phyloP scores from a whole-genome alignment of 2,329 filamentous ascomycete species.

The Metarhizium guizhouense region DNA sequence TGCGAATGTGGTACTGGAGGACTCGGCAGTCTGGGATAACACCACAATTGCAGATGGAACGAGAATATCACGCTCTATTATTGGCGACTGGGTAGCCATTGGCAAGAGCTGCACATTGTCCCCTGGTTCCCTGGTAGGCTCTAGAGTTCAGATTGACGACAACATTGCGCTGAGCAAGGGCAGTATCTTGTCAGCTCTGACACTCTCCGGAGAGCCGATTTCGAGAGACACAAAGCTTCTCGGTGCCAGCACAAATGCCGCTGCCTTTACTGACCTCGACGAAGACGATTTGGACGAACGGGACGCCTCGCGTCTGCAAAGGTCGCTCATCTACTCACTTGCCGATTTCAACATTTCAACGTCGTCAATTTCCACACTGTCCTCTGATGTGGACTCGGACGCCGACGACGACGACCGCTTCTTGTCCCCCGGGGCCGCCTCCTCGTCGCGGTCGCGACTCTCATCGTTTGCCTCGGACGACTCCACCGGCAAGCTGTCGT shows the following conservation, averaged over 20 bases:
- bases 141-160: constrained; percentile 63
- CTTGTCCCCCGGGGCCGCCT: constrained; percentile 22
- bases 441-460: constrained; percentile 51
- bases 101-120: constrained; percentile 63
- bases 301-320: constrained; percentile 43
- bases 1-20: constrained; percentile 67
- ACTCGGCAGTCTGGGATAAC: constrained; percentile 85
- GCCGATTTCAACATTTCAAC: constrained; percentile 43
- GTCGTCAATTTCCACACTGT: constrained; percentile 49
- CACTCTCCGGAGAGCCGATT: constrained; percentile 26
- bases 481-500: constrained; percentile 49
- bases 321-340: constrained; percentile 45
- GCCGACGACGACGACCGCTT: constrained; percentile 61
- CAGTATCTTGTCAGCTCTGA: constrained; percentile 26
- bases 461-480: constrained; percentile 67
- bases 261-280: constrained; percentile 35
- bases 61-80: constrained; percentile 60
- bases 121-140: constrained; percentile 70
- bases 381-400: constrained; percentile 57
- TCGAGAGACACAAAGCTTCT: constrained; percentile 36
- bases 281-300: constrained; percentile 41
- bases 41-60: constrained; percentile 67
- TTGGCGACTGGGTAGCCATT: constrained; percentile 64
- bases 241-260: constrained; percentile 41
- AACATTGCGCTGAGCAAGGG: constrained; percentile 35